phyloP scores from a whole-genome alignment of 2,329 filamentous ascomycete genomes.

The Zasmidium citrigriseum region DNA sequence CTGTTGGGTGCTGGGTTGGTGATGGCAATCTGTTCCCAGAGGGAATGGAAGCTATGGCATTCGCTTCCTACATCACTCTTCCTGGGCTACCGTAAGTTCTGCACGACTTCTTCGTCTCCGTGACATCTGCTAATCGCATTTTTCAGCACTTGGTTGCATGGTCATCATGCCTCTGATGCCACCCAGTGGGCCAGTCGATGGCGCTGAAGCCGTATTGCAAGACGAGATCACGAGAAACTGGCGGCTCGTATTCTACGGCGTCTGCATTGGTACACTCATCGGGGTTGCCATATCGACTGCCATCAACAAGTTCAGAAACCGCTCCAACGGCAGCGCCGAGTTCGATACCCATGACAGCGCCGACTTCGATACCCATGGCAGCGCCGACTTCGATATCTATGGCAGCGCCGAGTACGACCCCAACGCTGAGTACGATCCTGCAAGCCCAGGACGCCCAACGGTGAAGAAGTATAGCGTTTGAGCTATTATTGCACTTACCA shows the following conservation, averaged over 20 bases:
- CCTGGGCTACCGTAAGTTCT: not conserved
- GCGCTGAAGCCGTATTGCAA: not conserved
- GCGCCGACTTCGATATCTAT: too few species aligned
- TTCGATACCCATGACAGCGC: too few species aligned
- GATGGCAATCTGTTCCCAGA: too few species aligned
- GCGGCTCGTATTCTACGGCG: not conserved
- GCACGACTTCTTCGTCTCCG: not conserved
- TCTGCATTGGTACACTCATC: not conserved
- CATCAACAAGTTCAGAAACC: not conserved
- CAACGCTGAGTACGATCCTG: not conserved
- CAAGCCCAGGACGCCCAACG: not conserved
- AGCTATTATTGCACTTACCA: not conserved
- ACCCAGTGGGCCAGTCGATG: not conserved
- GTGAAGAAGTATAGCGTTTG: not conserved
- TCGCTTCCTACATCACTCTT: not conserved
- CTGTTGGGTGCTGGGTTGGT: not conserved
- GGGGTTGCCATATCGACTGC: not conserved
- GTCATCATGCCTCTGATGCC: not conserved
- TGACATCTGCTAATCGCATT: not conserved
- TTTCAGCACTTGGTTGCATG: not conserved
- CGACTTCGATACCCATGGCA: too few species aligned
- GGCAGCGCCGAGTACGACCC: too few species aligned
- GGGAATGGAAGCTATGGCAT: not conserved
- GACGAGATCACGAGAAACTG: not conserved
- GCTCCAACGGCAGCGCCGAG: too few species aligned